Evolutionary conservation across 2,329 filamentous ascomycete genomes (phyloP), one percentile per base, ranked within the genome.

Genomic region (Clonostachys sp.): DNA sequence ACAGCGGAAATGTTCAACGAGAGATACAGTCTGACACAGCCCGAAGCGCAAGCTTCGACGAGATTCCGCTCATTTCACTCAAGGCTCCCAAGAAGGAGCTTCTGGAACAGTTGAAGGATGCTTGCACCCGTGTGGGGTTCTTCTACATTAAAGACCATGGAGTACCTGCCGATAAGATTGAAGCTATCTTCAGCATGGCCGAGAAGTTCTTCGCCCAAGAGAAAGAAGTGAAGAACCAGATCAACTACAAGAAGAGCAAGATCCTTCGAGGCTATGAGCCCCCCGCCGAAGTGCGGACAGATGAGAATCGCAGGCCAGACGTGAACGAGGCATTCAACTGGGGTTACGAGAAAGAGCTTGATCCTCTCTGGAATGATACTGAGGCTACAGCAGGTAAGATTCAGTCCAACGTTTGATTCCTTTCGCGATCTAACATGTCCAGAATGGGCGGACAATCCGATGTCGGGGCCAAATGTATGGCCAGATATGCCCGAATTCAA

Each of bases 111-210:
- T 30, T 43, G 20, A 33, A 18, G 10, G 41, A 43, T 30, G 41
- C 41, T 3, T 43, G 41, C 41, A 43, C 41, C 9, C 41, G 41
- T 30, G 41, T 43, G 13, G 72, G 72, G 0, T 75, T 75, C 54
- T 75, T 75, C 54, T 75, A 75, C 49, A 61, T 74, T 48, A 66
- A 65, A 49, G 72, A 74, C 40, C 68, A 73, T 54, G 68, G 68
- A 0, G 68, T 73, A 12, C 45, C 61, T 0, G 55, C 65, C 18
- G 54, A 59, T 20, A 56, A 51, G 6, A 67, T 67, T n/a, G 49
- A 57, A 8, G 49, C 48, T 3, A 51, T 55, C 10, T 55, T 50
- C 44, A 42, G 39, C 16, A 51, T 53, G 46, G 54, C 53, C 12
- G 47, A 48, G 45, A 39, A 46, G 3, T 34, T 67, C 50, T 67